Conservation (phyloP, 495 filamentous ascomycete genomes). For the Apiosordaria backusii region DNA sequence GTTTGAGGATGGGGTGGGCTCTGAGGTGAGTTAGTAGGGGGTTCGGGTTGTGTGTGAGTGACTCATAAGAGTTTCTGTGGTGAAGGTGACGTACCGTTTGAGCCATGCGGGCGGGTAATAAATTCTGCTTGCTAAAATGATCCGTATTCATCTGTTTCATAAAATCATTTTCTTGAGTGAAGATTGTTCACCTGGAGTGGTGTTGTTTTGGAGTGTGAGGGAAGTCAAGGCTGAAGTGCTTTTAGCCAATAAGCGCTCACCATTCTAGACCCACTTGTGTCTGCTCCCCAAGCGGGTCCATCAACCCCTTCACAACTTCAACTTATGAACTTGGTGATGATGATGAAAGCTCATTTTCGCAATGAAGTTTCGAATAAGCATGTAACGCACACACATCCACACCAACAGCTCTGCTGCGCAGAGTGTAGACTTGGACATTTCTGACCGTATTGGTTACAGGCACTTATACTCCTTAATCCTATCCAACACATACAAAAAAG, state of each 20-base stretch:
- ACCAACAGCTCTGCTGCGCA: too few species aligned
- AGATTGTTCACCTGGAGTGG: background rate
- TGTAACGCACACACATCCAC: too few species aligned
- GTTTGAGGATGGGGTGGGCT: background rate
- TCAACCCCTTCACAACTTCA: background rate
- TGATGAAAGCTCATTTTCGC: too few species aligned
- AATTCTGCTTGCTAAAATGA: background rate
- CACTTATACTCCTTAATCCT: too few species aligned
- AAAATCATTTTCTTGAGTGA: slow-evolving; percentile 1
- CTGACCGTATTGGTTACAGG: background rate
- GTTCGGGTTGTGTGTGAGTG: slow-evolving; percentile 6
- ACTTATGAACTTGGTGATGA: background rate
- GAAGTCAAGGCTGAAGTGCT: background rate
- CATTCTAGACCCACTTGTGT: background rate
- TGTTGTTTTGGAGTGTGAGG: background rate
- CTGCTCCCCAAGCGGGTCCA: background rate
- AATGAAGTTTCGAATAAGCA: too few species aligned
- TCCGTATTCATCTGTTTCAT: background rate
- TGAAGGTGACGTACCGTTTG: background rate
- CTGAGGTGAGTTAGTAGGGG: slow-evolving; percentile 6
- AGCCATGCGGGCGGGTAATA: background rate
- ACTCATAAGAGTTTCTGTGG: background rate
- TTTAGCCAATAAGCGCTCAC: background rate
- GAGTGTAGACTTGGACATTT: background rate
- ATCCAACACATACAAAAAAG: too few species aligned